Evolutionary conservation across 73 alveolate species (phyloP), one percentile per base, ranked within the genome.

Genomic region (Blepharisma japonicum): DNA sequence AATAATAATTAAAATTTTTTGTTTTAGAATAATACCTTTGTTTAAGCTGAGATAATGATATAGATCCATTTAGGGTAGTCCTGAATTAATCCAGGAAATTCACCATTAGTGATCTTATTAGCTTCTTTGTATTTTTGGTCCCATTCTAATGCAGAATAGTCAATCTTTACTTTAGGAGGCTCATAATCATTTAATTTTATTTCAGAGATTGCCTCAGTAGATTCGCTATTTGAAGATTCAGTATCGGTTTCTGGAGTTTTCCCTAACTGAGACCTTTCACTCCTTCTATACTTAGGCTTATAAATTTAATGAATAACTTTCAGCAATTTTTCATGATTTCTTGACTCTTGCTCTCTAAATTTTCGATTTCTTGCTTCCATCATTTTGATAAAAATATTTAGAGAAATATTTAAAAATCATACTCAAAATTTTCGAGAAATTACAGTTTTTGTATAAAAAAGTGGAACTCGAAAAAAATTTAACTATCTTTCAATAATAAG

Each of bases 361-460:
- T 61, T 61, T n/a, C 23, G 39, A 14, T n/a, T 39, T 61, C 47
- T 61, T 20, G 49, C 74, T n/a, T 61, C 46, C 74, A 61, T 61
- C 42, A 32, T 32, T 32, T 32, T 32, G 42, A 32, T 3, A 32
- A 32, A 32, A 32, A 32, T 32, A n/a, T n/a, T n/a, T n/a, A n/a
- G n/a, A n/a, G n/a, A n/a, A n/a, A n/a, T n/a, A 32, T 32, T 32
- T 32, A 32, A 32, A 32, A 32, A 32, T 32, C 42, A 32, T 3
- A 3, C 42, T 32, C 5, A n/a, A n/a, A n/a, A n/a, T n/a, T n/a
- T n/a, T n/a, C n/a, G n/a, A n/a, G n/a, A n/a, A n/a, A n/a, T n/a
- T n/a, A n/a, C n/a, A n/a, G n/a, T n/a, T n/a, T 32, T 32, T 32
- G 42, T 32, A 32, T 32, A 32, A 0, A 32, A 32, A 32, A 32